Base-by-base conservation (phyloP, 2,329 filamentous ascomycete genomes). In the Fusarium xylarioides region DNA sequence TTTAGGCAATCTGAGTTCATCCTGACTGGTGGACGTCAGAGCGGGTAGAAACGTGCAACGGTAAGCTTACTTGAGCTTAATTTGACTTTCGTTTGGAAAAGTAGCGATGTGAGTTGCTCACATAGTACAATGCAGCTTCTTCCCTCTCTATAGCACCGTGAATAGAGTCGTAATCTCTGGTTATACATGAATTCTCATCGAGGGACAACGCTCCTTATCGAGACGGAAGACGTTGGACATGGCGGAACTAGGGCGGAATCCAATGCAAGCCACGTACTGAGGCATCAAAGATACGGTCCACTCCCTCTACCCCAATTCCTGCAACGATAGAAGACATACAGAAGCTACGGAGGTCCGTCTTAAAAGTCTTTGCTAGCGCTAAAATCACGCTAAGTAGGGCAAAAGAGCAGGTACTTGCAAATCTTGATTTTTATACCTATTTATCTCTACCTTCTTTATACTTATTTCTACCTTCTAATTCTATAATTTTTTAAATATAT, bases 1-100 rank as follows among this genome's bases (percentile, higher is more conserved):
- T 58, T 62, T 32, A 32, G 59, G 52, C 28, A 46, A 63, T 57
- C 38, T 44, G 21, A 46, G 40, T 37, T 23, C 21, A 46, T 64
- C 21, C 58, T 63, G 30, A 63, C 37, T 63, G 56, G 40, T 38
- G 44, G 53, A 62, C 32, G 58, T 40, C 28, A 65, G 38, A 34
- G 26, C 59, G 40, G 61, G 63, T 37, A 64, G 47, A 38, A 64
- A 30, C 37, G 34, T 47, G 23, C 28, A 66, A 30, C 47, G 23
- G 44, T 52, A 37, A 66, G 61, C 61, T 66, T 66, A 59, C 34
- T 21, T 66, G 37, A 50, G 52, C 44, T 50, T 49, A 37, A 32
- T 35, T 66, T 26, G 42, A 59, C 53, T 32, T 26, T 40, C 16
- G 14, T 1, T 23, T 15, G 34, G 4, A 23, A n/a, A 7, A 7